Percentiles rank a stretch among this genome's conserved stretches.
phyloP scores from a whole-genome alignment of 1,139 yeast species.

The Protomyces arabidopsidicola region DNA sequence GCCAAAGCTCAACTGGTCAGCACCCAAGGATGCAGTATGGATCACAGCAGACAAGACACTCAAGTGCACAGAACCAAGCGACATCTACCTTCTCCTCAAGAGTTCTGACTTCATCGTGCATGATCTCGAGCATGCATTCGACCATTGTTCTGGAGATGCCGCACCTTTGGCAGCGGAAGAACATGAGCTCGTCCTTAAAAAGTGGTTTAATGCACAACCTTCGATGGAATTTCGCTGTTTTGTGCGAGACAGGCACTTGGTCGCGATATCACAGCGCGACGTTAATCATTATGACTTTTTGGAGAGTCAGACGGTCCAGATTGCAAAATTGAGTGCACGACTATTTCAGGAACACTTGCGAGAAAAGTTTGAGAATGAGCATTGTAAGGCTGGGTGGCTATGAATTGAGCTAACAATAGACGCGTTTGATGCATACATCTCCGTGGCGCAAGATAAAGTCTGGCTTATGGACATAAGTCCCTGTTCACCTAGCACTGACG shows the following conservation, averaged over 20 bases:
- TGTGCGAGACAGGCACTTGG: slow-evolving; percentile 55
- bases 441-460: slow-evolving; percentile 63
- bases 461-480: slow-evolving; percentile 82
- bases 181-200: slow-evolving; percentile 66
- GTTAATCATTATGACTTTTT: slow-evolving; percentile 73
- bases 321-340: slow-evolving; percentile 49
- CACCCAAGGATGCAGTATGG: slow-evolving; percentile 95
- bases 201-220: slow-evolving; percentile 80
- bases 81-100: slow-evolving; percentile 71
- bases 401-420: slow-evolving; percentile 33
- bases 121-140: slow-evolving; percentile 72
- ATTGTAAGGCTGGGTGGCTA: slow-evolving; percentile 37
- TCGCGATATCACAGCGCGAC: slow-evolving; percentile 83
- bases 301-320: slow-evolving; percentile 45
- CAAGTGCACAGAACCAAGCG: slow-evolving; percentile 65
- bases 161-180: slow-evolving; percentile 35
- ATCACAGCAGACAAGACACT: slow-evolving; percentile 71
- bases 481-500: slow-evolving; percentile 68
- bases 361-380: slow-evolving; percentile 51
- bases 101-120: slow-evolving; percentile 84
- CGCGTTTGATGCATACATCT: slow-evolving; percentile 76
- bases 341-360: slow-evolving; percentile 53
- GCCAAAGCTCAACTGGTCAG: slow-evolving; percentile 94
- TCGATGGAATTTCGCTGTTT: slow-evolving; percentile 87
- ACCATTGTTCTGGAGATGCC: slow-evolving; percentile 37